A percentile compares a stretch with the other conserved stretches of the same genome.
Conservation (phyloP, 2,329 filamentous ascomycete species). For the Pseudopithomyces chartarum region DNA sequence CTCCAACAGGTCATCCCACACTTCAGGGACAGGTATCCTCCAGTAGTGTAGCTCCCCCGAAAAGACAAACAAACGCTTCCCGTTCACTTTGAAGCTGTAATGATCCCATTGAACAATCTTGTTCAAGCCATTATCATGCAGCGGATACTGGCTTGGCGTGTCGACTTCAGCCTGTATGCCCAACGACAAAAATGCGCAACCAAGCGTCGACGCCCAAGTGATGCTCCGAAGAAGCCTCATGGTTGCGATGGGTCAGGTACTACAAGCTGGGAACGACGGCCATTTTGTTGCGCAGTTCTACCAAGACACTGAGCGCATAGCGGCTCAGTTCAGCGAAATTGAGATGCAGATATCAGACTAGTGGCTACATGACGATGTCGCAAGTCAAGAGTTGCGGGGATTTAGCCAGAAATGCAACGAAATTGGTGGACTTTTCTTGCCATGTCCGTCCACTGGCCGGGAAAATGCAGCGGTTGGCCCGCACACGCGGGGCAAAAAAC, state of each 20-base stretch:
- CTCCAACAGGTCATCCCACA: conserved; percentile 58
- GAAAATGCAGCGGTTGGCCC: conserved; percentile 10
- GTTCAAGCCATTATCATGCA: conserved; percentile 56
- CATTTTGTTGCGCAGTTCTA: conserved; percentile 4
- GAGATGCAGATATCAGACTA: conserved; percentile 6
- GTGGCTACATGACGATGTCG: neutral
- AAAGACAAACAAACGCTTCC: conserved; percentile 58
- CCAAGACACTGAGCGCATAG: neutral
- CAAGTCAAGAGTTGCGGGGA: conserved; percentile 6
- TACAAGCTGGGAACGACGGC: neutral
- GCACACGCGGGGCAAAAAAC: neutral
- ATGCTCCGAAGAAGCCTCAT: conserved; percentile 1
- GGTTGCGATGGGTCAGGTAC: neutral
- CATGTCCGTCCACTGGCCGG: conserved; percentile 11
- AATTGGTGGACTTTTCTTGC: conserved; percentile 12
- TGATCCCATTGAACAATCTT: conserved; percentile 59
- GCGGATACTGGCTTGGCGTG: conserved; percentile 48
- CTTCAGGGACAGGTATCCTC: conserved; percentile 55
- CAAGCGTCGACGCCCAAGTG: conserved; percentile 15
- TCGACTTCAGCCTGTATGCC: conserved; percentile 30
- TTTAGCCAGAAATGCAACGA: neutral
- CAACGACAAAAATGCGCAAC: conserved; percentile 11
- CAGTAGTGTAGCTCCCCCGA: conserved; percentile 61
- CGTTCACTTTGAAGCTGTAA: conserved; percentile 59
- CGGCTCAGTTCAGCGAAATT: neutral